Evolutionary conservation across 495 filamentous ascomycete genomes (phyloP).

Genomic region (Bombardia bombarda): DNA sequence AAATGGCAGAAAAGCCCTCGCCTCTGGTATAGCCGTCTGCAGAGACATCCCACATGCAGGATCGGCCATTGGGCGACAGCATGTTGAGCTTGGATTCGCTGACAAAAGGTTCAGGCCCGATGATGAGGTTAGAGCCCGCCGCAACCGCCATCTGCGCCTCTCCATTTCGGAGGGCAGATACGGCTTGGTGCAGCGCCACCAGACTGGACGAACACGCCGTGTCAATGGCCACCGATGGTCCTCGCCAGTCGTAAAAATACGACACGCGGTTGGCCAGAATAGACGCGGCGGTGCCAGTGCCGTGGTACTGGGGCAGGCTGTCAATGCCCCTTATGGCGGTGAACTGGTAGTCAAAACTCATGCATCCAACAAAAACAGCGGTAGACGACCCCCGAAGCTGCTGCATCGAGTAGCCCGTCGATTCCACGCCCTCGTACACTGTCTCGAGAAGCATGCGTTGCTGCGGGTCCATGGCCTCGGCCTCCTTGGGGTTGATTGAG

Average conservation of each 20-base stretch:
- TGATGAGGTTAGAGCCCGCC: conserved; percentile 44
- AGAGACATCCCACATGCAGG: conserved; percentile 46
- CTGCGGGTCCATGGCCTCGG: conserved; percentile 23
- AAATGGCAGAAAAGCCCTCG: conserved; percentile 47
- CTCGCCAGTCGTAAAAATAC: conserved; percentile 37
- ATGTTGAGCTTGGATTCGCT: conserved; percentile 26
- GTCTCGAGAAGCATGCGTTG: conserved; percentile 35
- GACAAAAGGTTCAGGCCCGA: conserved; percentile 32
- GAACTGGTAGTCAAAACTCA: conserved; percentile 60
- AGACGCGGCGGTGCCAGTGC: conserved; percentile 16
- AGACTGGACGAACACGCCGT: conserved; percentile 51
- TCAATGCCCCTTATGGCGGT: not conserved
- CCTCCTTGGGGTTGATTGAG: conserved; percentile 38
- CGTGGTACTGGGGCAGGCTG: conserved; percentile 13
- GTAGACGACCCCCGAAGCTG: not conserved
- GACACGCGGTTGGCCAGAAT: conserved; percentile 43
- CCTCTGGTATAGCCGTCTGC: conserved; percentile 57
- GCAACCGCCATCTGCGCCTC: conserved; percentile 33
- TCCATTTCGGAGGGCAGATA: conserved; percentile 37
- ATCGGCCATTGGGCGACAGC: conserved; percentile 32
- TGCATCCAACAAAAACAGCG: conserved; percentile 57
- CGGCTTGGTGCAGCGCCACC: conserved; percentile 43
- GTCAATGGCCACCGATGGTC: conserved; percentile 34
- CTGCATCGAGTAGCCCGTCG: conserved; percentile 46
- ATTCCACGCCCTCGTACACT: conserved; percentile 12